phyloP scores from a whole-genome alignment of 1,284 basidiomycete species.

The Hypsizygus ulmarius region DNA sequence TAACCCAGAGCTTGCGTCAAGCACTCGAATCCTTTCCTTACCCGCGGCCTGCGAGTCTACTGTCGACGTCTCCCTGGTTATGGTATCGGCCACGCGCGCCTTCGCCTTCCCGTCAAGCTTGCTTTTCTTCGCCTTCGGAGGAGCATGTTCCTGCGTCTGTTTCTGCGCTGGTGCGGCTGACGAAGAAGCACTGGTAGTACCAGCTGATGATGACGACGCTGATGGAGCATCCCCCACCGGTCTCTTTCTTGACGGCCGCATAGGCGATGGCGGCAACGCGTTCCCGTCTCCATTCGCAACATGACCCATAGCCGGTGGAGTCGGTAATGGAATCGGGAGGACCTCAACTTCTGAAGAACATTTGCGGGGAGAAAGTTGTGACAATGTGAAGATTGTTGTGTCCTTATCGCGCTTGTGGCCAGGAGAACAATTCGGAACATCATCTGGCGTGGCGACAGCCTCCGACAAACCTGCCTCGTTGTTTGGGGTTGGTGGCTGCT shows the following conservation, averaged over 20 bases:
- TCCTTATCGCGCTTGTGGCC: constrained; percentile 9
- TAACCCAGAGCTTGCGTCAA: constrained; percentile 11
- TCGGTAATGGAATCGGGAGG: constrained; percentile 6
- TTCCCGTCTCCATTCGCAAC: background rate
- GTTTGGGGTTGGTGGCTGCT: constrained; percentile 1
- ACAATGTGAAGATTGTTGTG: constrained; percentile 39
- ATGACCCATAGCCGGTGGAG: constrained; percentile 17
- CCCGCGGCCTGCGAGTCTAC: background rate
- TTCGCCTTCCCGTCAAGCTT: constrained; percentile 13
- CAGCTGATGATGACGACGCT: constrained; percentile 17
- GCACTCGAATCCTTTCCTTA: constrained; percentile 4
- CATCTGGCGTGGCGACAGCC: background rate
- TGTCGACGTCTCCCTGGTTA: background rate
- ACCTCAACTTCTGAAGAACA: constrained; percentile 1
- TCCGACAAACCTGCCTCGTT: constrained; percentile 4
- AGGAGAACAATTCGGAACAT: background rate
- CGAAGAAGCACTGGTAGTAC: constrained; percentile 28
- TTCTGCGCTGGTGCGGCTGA: background rate
- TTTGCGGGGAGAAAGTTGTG: constrained; percentile 51
- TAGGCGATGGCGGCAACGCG: constrained; percentile 20
- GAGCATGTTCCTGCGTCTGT: background rate
- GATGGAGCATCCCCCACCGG: constrained; percentile 23
- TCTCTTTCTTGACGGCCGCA: constrained; percentile 37
- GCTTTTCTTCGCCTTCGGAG: constrained; percentile 15
- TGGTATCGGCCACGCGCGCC: background rate